Conservation (phyloP, 2,329 filamentous ascomycete genomes). For the Penicillium thymicola region DNA sequence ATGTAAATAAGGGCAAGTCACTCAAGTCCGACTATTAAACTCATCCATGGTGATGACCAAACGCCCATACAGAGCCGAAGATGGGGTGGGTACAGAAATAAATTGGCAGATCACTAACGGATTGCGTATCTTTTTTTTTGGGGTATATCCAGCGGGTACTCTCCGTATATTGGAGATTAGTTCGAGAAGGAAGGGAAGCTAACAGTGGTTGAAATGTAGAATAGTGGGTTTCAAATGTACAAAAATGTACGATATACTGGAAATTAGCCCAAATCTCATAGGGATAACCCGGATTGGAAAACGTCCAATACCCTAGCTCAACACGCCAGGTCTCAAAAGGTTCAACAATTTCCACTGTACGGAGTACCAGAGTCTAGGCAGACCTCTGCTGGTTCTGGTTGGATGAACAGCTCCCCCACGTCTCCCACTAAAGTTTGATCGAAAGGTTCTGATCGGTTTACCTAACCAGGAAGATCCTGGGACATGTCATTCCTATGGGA, state of each 20-base stretch:
- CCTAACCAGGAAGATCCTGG: conserved; percentile 9
- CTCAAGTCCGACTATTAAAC: neutral
- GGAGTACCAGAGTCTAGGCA: conserved; percentile 14
- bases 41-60: neutral
- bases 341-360: conserved; percentile 12
- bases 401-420: conserved; percentile 13
- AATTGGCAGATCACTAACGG: conserved; percentile 11
- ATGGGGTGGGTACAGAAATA: neutral
- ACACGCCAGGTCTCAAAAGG: neutral
- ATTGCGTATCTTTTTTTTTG: conserved; percentile 11
- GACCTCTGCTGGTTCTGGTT: conserved; percentile 12
- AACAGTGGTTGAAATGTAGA: neutral
- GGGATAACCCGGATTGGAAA: conserved; percentile 2
- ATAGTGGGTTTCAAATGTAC: conserved; percentile 1
- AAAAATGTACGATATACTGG: neutral
- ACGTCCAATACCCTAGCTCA: conserved; percentile 5
- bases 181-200: neutral
- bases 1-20: conserved; percentile 8
- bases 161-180: conserved; percentile 18
- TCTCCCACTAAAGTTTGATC: conserved; percentile 17
- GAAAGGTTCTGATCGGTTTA: neutral
- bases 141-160: conserved; percentile 10
- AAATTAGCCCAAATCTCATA: conserved; percentile 4
- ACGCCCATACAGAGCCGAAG: neutral
- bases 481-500: neutral